Evolutionary conservation across 108 stramenopile genomes (phyloP), one percentile per base, ranked within the genome.

Genomic region (Aurantiochytrium sp.): DNA sequence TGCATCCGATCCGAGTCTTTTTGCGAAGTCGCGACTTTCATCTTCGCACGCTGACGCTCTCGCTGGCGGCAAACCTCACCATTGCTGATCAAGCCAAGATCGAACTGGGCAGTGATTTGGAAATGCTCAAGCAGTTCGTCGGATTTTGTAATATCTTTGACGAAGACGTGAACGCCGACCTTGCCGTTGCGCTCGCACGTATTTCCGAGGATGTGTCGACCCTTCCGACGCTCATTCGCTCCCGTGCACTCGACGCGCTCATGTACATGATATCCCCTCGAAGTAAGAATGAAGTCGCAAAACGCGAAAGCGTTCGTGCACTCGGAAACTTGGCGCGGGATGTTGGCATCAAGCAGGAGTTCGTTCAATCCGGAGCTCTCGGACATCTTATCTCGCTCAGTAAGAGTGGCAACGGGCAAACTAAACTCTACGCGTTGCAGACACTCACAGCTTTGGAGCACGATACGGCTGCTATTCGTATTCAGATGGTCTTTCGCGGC

Each of bases 401-500:
- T 18, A 83, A 83, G 76, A 53, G 49, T 35, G 76, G 76, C 6
- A 53, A 23, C 45, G 76, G 76, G n/a, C 76, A 45, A 6, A 53
- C 76, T 14, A 83, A 83, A 23, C 44, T 83, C 43, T 83, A 83
- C 4, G 76, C 76, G 6, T 45, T 83, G 25, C 23, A 47, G 51
- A 83, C 76, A 35, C 51, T 83, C 19, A 83, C 76, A 35, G 51
- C 45, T 45, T 23, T 83, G n/a, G 49, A 83, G 76, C 76, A 83
- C 28, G 76, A 83, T 4, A 83, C 76, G 25, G 76, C 76, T 6
- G 76, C 76, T 8, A 83, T 83, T 83, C 45, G 76, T 16, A 83
- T 83, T 25, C 76, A 83, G 51, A 83, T 83, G 76, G 76, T 83
- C 76, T 83, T 83, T 53, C 76, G 76, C 19, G 76, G 76, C 4